These are phyloP conservation scores for Candida parachauliodes DNA, from an alignment of 805 yeast genomes.

Conservation along the genomic window DNA sequence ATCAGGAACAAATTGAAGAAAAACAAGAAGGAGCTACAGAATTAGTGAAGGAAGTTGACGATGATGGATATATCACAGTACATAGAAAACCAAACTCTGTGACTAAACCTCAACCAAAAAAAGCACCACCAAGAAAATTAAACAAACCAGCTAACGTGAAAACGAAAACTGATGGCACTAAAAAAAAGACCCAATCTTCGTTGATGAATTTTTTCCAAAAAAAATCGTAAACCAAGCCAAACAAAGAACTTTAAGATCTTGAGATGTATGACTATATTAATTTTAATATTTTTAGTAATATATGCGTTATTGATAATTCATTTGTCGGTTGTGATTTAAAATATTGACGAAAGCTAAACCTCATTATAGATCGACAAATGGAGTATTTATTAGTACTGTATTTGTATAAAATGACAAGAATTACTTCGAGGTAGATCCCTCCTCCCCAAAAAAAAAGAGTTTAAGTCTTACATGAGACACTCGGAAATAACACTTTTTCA, in stretches of 20 bases:
- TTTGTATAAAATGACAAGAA: slow-evolving; percentile 10
- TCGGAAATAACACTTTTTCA: too few relatives aligned
- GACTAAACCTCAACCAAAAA: slow-evolving; percentile 9
- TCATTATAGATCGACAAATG: too few relatives aligned
- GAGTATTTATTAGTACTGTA: too few relatives aligned
- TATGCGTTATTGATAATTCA: too few relatives aligned
- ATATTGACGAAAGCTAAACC: too few relatives aligned
- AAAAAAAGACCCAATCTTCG: slow-evolving; percentile 35
- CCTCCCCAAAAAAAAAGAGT: too few relatives aligned
- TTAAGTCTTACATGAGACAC: too few relatives aligned
- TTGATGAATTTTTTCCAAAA: slow-evolving; percentile 48
- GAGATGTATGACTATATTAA: too few relatives aligned
- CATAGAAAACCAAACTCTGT: slow-evolving; percentile 20
- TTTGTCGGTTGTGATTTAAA: too few relatives aligned
- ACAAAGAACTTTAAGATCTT: too few relatives aligned
- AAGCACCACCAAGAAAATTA: slow-evolving; percentile 9
- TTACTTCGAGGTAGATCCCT: too few relatives aligned
- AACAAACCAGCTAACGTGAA: slow-evolving; percentile 10
- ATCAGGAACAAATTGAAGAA: slow-evolving; percentile 5
- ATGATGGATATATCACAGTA: slow-evolving; percentile 50
- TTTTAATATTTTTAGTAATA: too few relatives aligned
- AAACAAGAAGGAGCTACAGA: slow-evolving; percentile 3
- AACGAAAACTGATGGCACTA: slow-evolving; percentile 15
- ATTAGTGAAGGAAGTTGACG: slow-evolving; percentile 31
- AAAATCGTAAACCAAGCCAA: slow-evolving; percentile 17